Conservation (phyloP, 306 rosid genomes). For the Lagenaria siceraria region DNA sequence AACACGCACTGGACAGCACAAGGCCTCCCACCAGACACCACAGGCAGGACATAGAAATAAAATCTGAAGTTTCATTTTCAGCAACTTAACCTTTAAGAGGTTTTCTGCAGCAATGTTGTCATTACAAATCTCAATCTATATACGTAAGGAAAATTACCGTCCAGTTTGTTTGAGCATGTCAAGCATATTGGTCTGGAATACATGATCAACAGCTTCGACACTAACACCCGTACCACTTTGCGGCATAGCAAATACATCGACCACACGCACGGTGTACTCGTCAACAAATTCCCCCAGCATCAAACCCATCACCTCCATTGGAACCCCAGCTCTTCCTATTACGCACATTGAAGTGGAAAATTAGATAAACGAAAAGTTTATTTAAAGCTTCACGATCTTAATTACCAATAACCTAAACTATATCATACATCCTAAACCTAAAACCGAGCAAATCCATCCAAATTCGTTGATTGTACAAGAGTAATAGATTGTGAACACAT, state of each 20-base stretch:
- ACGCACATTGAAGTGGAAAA: no score
- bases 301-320: constrained; percentile 96
- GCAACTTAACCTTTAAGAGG: neutral
- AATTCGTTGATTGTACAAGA: no score
- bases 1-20: neutral
- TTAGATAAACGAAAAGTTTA: no score
- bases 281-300: constrained; percentile 95
- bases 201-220: constrained; percentile 96
- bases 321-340: constrained; percentile 84
- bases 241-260: constrained; percentile 93
- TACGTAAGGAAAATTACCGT: constrained; percentile 29
- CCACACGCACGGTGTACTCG: constrained; percentile 86
- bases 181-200: constrained; percentile 92
- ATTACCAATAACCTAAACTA: neutral
- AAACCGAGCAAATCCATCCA: no score
- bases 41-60: neutral
- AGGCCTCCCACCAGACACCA: neutral
- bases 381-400: neutral
- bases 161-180: constrained; percentile 96
- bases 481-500: no score
- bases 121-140: neutral
- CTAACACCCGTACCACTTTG: constrained; percentile 97
- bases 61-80: neutral
- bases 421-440: no score
- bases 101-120: neutral